A percentile compares a stretch with the other conserved stretches of the same genome.
Evolutionary conservation across 768 basidiomycete species (phyloP).

Genomic region (Russula ochroleuca): DNA sequence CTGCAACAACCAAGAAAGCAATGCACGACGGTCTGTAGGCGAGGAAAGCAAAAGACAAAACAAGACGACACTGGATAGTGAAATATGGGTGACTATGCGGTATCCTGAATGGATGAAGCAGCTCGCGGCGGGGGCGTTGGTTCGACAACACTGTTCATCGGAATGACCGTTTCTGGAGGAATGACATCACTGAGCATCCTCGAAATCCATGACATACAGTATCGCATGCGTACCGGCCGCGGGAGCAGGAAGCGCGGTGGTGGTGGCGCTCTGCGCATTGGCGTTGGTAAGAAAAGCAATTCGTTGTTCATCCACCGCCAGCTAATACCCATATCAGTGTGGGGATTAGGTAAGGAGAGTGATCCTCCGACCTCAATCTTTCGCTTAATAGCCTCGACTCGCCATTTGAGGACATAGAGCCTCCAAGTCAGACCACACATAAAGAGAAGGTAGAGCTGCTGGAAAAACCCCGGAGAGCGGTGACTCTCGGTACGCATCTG

Average conservation of each 20-base stretch:
- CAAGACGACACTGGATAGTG: neutral
- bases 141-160: neutral
- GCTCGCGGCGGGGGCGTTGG: neutral
- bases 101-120: neutral
- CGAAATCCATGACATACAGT: neutral
- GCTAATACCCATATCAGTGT: neutral
- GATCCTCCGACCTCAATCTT: neutral
- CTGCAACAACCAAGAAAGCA: too few species aligned
- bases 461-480: neutral
- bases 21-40: neutral
- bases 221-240: neutral
- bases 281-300: neutral
- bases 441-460: slow-evolving; percentile 3
- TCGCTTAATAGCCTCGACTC: neutral
- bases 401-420: slow-evolving; percentile 2
- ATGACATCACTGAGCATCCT: neutral
- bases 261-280: neutral
- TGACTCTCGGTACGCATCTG: slow-evolving; percentile 5
- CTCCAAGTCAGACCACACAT: neutral
- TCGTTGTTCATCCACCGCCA: neutral
- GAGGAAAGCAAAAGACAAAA: neutral
- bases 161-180: neutral
- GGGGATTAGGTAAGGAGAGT: neutral
- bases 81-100: neutral
- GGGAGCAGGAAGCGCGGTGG: neutral